Evolutionary conservation across 176 grass and related monocot genomes (phyloP), one percentile per base, ranked within the genome.

Genomic region (Avena sativa): DNA sequence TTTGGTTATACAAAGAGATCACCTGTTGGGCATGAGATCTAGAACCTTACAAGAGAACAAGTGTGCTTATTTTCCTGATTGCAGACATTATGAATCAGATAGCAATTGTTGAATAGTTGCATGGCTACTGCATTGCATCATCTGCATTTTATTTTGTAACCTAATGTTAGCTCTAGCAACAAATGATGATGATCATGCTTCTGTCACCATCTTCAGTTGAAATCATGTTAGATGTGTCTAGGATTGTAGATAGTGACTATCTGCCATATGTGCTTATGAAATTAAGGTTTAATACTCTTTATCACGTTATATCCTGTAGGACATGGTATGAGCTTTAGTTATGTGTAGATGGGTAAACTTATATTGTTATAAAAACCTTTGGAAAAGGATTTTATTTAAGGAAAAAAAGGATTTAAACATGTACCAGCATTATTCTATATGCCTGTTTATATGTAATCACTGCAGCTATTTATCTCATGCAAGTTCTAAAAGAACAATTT

Each of bases 81-180:
- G 60, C 51, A 57, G n/a, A 47, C 17, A 67, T 71, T 55, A 3
- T 56, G n/a, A 72, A 83, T 46, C 53, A 71, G 38, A 86, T 11
- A 59, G 62, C 82, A 71, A 49, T 62, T 71, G 52, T 20, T 69
- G 73, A 58, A 49, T 77, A 70, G 38, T 40, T 76, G 36, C 49
- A 49, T 46, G 34, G 34, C 12, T 12, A 64, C 38, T 81, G 16
- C 23, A 67, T 81, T 84, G 28, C 46, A 19, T 46, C 26, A 83
- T 49, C 9, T n/a, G 26, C 52, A 69, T 32, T 84, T 82, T 80
- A 47, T 82, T n/a, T 58, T 66, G 60, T 40, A 81, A 47, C 49
- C 43, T 58, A 57, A 56, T 16, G 49, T 85, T 13, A 62, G 36
- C 13, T 76, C 58, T 40, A 44, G 46, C 15, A 25, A 74, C 58